Percentiles rank a stretch among this genome's conserved stretches.
phyloP scores from a whole-genome alignment of 2,329 filamentous ascomycete genomes.

The Aspergillus texensis region DNA sequence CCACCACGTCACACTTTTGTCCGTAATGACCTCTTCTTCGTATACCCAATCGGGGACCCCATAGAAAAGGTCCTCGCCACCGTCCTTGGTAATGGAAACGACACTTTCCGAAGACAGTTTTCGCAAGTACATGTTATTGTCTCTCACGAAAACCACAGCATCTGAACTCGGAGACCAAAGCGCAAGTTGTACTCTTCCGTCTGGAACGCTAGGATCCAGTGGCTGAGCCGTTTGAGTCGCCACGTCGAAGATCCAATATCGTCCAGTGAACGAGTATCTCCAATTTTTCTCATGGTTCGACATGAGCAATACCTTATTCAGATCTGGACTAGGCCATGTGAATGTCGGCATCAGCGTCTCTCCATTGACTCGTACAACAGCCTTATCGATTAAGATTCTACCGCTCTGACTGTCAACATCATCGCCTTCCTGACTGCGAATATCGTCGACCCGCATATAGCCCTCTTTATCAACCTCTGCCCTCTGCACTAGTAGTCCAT shows the following conservation, averaged over 20 bases:
- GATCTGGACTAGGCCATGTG: conserved; percentile 76
- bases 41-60: conserved; percentile 98
- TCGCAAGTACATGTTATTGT: conserved; percentile 89
- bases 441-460: conserved; percentile 85
- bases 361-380: conserved; percentile 63
- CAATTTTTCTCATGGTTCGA: conserved; percentile 76
- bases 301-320: conserved; percentile 83
- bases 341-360: conserved; percentile 59
- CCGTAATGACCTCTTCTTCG: conserved; percentile 79
- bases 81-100: conserved; percentile 79
- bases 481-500: conserved; percentile 81
- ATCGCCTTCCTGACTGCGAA: conserved; percentile 60
- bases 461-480: conserved; percentile 62
- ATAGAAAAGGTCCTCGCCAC: conserved; percentile 87
- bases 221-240: conserved; percentile 75
- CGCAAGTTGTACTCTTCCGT: conserved; percentile 76
- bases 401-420: conserved; percentile 52
- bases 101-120: conserved; percentile 63
- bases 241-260: conserved; percentile 93
- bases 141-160: conserved; percentile 82
- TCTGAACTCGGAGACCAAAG: conserved; percentile 87
- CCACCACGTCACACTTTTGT: conserved; percentile 92
- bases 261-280: conserved; percentile 83
- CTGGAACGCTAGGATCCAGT: conserved; percentile 68
- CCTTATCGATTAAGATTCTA: conserved; percentile 74